A percentile compares a stretch with the other conserved stretches of the same genome.
Evolutionary conservation across 2,329 filamentous ascomycete species (phyloP).

Genomic region (Didymella exigua): DNA sequence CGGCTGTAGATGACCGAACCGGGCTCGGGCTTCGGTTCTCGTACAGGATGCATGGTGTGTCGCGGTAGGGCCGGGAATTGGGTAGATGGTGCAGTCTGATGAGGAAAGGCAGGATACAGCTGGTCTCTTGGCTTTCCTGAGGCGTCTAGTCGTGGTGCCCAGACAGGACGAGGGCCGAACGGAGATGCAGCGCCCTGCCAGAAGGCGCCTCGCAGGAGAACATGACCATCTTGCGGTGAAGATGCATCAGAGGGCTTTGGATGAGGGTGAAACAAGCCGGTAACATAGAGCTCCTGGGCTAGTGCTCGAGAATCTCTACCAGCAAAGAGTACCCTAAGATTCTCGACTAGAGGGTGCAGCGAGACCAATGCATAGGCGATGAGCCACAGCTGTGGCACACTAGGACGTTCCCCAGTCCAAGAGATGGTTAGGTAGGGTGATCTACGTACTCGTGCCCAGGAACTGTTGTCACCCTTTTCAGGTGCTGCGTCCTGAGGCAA

Average conservation of each 20-base stretch:
- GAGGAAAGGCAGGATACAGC: constrained; percentile 51
- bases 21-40: constrained; percentile 72
- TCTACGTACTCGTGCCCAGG: constrained; percentile 54
- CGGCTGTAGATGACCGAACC: constrained; percentile 77
- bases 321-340: constrained; percentile 51
- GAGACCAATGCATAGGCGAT: constrained; percentile 54
- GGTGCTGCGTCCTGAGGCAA: constrained; percentile 33
- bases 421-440: constrained; percentile 51
- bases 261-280: constrained; percentile 53
- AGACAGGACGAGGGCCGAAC: constrained; percentile 50
- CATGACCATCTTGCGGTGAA: constrained; percentile 47
- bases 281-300: constrained; percentile 49
- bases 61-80: constrained; percentile 55
- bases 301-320: constrained; percentile 48
- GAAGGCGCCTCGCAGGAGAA: constrained; percentile 58
- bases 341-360: constrained; percentile 52
- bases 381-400: constrained; percentile 56
- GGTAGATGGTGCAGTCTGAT: constrained; percentile 55
- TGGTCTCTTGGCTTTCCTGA: constrained; percentile 48
- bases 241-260: constrained; percentile 46
- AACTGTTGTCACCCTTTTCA: constrained; percentile 43
- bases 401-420: constrained; percentile 51
- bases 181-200: constrained; percentile 54
- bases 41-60: constrained; percentile 71
- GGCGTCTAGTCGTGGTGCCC: constrained; percentile 45